phyloP scores from a whole-genome alignment of 1,284 basidiomycete species.

The Erythrobasidium hasegawianum region DNA sequence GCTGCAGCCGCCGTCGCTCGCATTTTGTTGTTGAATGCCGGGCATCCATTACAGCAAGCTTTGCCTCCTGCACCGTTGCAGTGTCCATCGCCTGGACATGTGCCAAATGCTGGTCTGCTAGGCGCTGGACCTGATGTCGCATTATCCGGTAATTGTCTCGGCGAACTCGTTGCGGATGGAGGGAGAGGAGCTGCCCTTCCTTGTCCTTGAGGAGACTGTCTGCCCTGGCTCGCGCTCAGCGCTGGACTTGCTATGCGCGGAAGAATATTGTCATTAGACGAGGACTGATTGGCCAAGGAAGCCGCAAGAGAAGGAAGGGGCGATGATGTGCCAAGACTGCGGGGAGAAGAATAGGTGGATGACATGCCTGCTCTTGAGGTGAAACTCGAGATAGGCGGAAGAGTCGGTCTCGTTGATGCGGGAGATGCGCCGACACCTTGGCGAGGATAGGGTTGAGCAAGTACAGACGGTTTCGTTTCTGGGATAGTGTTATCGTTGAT shows the following conservation, averaged over 20 bases:
- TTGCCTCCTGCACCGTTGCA: conserved; percentile 93
- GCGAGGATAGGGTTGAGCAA: neutral
- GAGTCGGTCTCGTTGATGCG: neutral
- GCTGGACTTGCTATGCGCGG: neutral
- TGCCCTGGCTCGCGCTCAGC: neutral
- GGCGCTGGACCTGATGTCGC: neutral
- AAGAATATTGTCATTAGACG: neutral
- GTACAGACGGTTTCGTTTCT: too few relatives aligned
- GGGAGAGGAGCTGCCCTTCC: neutral
- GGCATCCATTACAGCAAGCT: conserved; percentile 83
- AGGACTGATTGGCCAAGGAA: neutral
- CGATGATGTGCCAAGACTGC: neutral
- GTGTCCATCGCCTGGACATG: conserved; percentile 89
- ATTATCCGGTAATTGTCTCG: neutral
- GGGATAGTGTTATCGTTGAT: too few relatives aligned
- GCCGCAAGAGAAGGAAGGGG: neutral
- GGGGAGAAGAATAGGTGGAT: neutral
- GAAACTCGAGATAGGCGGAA: neutral
- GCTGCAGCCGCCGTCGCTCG: neutral
- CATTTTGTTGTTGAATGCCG: conserved; percentile 80
- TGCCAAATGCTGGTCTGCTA: conserved; percentile 51
- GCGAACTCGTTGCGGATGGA: neutral
- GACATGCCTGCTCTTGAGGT: neutral
- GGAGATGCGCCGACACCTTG: neutral
- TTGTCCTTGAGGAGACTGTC: neutral